phyloP scores from a whole-genome alignment of 1,284 basidiomycete species.

The Leccinum subspadiceum region DNA sequence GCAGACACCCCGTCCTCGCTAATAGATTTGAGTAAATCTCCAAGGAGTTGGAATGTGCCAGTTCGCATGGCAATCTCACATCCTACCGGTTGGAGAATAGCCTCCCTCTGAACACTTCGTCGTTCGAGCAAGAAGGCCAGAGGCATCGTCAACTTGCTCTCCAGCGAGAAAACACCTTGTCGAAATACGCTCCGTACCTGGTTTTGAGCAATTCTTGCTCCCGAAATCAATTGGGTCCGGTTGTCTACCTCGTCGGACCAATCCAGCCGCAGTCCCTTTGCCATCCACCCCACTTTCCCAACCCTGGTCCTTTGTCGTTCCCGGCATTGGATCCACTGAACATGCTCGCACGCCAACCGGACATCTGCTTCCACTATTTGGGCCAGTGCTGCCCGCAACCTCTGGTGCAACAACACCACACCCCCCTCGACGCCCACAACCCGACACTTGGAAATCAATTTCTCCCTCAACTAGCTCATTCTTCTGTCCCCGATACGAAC shows the following conservation, averaged over 20 bases:
- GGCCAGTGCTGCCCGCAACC: no score
- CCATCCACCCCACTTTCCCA: no score
- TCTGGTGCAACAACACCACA: no score
- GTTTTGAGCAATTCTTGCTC: background rate
- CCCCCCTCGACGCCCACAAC: no score
- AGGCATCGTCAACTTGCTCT: background rate
- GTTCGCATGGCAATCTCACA: background rate
- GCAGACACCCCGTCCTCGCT: background rate
- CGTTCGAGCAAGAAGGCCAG: background rate
- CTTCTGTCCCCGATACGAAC: no score
- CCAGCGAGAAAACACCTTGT: background rate
- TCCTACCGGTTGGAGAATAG: background rate
- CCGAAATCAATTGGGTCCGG: background rate
- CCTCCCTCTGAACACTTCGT: background rate
- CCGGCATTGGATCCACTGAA: no score
- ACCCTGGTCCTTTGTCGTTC: no score
- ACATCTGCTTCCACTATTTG: no score
- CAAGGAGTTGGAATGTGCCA: background rate
- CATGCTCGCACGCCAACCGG: no score
- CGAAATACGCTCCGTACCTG: background rate
- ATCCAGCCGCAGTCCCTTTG: no score
- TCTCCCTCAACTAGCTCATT: no score
- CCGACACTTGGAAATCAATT: no score
- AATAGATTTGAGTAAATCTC: background rate
- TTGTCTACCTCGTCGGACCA: background rate